Conservation (phyloP, 2,329 filamentous ascomycete species). For the Pleurostoma richardsiae region DNA sequence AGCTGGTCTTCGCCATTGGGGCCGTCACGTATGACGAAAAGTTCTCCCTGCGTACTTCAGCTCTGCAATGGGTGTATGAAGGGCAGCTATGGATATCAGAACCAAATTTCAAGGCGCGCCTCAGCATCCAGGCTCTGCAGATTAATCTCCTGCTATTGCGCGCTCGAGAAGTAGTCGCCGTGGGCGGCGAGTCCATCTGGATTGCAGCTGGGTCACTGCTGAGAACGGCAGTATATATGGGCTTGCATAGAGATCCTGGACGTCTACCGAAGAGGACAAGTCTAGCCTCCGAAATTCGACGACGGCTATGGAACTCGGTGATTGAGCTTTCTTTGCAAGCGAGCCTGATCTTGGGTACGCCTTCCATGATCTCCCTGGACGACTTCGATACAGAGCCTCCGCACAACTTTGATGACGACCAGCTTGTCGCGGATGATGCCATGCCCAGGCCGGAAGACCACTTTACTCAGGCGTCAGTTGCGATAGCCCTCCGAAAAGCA, state of each 20-base stretch:
- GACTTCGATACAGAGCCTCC: constrained; percentile 48
- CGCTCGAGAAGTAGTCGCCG: constrained; percentile 39
- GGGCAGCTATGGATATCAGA: constrained; percentile 44
- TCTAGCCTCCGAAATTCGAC: constrained; percentile 46
- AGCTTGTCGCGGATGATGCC: constrained; percentile 30
- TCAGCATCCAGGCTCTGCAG: constrained; percentile 45
- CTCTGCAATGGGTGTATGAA: constrained; percentile 46
- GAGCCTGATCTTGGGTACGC: constrained; percentile 44
- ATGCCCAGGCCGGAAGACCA: constrained; percentile 12
- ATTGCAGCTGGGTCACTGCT: constrained; percentile 43
- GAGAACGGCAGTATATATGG: constrained; percentile 51
- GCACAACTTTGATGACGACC: constrained; percentile 45
- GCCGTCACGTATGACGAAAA: constrained; percentile 39
- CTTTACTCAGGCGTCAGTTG: constrained; percentile 45
- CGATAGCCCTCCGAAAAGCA: constrained; percentile 38
- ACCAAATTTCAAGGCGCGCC: constrained; percentile 40
- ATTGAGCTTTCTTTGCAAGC: constrained; percentile 49
- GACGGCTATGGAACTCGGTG: constrained; percentile 52
- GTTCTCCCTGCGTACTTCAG: constrained; percentile 34
- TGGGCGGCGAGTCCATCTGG: constrained; percentile 48
- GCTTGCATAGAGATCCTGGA: constrained; percentile 51
- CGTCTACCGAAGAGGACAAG: constrained; percentile 40
- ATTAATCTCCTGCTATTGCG: constrained; percentile 45
- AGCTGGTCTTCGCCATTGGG: constrained; percentile 49
- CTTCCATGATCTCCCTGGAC: constrained; percentile 36